Base-by-base conservation (phyloP, 306 rosid genomes). In the Pterocarpus santalinus region DNA sequence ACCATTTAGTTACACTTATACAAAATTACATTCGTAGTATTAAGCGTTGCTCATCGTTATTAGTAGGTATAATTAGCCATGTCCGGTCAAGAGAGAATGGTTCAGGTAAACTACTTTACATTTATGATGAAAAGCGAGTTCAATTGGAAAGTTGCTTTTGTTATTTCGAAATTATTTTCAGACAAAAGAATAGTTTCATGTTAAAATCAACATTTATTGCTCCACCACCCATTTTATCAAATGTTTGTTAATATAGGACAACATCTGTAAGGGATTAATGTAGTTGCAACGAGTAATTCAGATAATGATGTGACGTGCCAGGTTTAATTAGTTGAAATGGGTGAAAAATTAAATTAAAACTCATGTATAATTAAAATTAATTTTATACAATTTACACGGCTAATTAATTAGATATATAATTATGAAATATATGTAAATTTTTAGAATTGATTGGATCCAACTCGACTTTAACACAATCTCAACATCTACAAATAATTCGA, bases 181-280 rank as follows among this genome's bases (percentile, higher is more conserved):
- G 30, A 28, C 5, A 35, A 58, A 71, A 71, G 33, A 33, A 52
- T 52, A 14, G 16, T 7, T 5, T 38, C 15, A 6, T n/a, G 15
- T 34, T 15, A 16, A 16, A 56, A 73, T 73, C 53, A 73, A 36
- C 66, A 73, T 56, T 15, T 72, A 67, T 41, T 41, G 35, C 72
- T 41, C 55, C 36, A 41, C 74, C 41, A 63, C 8, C 17, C 41
- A 32, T 30, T 17, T 67, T 67, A 67, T 8, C 0, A 22, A 22
- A 22, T 22, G 28, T 22, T 22, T 22, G 28, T 22, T 22, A 1
- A 22, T 22, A 22, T 0, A 22, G 28, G 28, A 22, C 28, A 22
- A 22, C 28, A 22, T 22, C 28, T 22, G 28, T 22, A 22, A 22
- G 28, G 28, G 28, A 22, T 22, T 22, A 22, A 22, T 22, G 28